Conservation (phyloP, 495 filamentous ascomycete species). For the Astrothelium macrocarpum region DNA sequence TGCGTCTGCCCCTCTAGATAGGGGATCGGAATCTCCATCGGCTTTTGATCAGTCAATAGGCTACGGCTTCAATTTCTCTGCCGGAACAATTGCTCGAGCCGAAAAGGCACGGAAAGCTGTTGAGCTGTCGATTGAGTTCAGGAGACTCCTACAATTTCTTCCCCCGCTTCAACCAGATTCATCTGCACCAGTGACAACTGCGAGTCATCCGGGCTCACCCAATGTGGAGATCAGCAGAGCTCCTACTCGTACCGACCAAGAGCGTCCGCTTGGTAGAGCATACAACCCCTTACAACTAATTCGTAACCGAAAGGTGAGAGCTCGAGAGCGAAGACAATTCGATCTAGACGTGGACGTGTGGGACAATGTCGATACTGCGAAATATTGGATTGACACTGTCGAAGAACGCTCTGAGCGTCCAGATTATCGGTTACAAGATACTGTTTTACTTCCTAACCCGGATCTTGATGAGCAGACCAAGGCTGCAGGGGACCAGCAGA, state of each 20-base stretch:
- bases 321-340: slow-evolving; percentile 58
- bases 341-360: slow-evolving; percentile 67
- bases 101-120: slow-evolving; percentile 71
- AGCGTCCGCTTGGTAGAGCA: slow-evolving; percentile 41
- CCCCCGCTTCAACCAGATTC: slow-evolving; percentile 54
- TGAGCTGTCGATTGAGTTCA: slow-evolving; percentile 70
- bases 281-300: slow-evolving; percentile 88
- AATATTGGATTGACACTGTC: slow-evolving; percentile 63
- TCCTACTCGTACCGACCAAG: slow-evolving; percentile 19
- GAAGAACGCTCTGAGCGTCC: slow-evolving; percentile 39
- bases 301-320: slow-evolving; percentile 70
- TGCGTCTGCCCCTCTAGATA: neutral
- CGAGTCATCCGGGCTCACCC: slow-evolving; percentile 25
- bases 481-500: slow-evolving; percentile 8
- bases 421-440: slow-evolving; percentile 35
- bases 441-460: slow-evolving; percentile 47
- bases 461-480: slow-evolving; percentile 29
- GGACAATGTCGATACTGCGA: slow-evolving; percentile 57
- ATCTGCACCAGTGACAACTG: slow-evolving; percentile 21
- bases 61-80: slow-evolving; percentile 52
- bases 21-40: slow-evolving; percentile 15
- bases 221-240: slow-evolving; percentile 22
- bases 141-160: slow-evolving; percentile 62
- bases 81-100: slow-evolving; percentile 65
- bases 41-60: slow-evolving; percentile 7